Conservation (phyloP, 2,329 filamentous ascomycete genomes). For the Hortaea werneckii region DNA sequence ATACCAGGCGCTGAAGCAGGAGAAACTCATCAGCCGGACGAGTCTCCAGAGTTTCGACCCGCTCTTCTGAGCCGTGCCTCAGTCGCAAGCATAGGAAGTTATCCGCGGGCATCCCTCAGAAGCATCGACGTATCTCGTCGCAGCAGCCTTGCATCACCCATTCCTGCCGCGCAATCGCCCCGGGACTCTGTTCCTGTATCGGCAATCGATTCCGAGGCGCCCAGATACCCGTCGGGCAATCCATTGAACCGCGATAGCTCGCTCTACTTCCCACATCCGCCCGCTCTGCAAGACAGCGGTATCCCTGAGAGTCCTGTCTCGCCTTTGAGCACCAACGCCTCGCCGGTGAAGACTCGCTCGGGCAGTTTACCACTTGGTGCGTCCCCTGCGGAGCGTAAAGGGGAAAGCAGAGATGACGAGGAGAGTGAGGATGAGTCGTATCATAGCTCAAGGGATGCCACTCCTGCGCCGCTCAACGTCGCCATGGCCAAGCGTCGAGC, state of each 20-base stretch:
- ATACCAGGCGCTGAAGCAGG: constrained; percentile 1
- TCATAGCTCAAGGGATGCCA: not conserved
- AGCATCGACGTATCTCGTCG: constrained; percentile 20
- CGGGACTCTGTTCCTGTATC: not conserved
- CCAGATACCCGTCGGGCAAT: not conserved
- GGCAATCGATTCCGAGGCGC: not conserved
- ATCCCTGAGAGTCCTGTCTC: constrained; percentile 4
- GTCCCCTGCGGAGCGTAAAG: not conserved
- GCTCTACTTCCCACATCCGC: constrained; percentile 8
- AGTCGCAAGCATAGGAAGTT: constrained; percentile 23
- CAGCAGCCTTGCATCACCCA: constrained; percentile 2
- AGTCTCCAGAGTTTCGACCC: not conserved
- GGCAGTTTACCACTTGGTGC: not conserved
- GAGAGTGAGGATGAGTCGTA: constrained; percentile 4
- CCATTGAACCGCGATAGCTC: constrained; percentile 8
- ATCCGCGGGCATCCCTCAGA: constrained; percentile 21
- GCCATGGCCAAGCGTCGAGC: constrained; percentile 32
- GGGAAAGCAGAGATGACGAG: not conserved
- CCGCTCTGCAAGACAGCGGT: not conserved
- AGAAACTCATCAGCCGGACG: too few species aligned
- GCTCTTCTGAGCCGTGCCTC: constrained; percentile 22
- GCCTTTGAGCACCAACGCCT: constrained; percentile 1
- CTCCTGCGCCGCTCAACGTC: constrained; percentile 31
- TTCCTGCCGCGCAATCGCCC: not conserved
- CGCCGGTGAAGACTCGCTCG: not conserved